Evolutionary conservation across 2,329 filamentous ascomycete genomes (phyloP).

Genomic region (Exophiala mesophila): DNA sequence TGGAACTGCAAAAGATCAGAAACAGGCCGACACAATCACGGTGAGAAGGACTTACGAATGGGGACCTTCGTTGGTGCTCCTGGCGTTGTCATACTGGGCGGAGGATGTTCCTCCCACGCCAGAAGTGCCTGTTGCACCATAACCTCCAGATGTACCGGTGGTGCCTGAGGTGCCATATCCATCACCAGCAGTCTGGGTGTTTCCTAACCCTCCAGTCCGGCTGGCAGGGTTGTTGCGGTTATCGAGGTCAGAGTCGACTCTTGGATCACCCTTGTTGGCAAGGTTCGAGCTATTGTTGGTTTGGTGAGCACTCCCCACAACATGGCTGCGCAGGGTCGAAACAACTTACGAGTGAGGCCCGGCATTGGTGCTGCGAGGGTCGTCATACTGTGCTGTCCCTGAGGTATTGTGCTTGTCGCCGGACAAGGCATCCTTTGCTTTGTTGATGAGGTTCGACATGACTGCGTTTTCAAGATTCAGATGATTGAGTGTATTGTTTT

Average conservation of each 20-base stretch:
- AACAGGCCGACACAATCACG: not conserved
- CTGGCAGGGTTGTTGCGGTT: slow-evolving; percentile 10
- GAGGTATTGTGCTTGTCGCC: slow-evolving; percentile 27
- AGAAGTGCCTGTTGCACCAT: not conserved
- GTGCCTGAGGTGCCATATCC: slow-evolving; percentile 13
- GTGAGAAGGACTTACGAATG: slow-evolving; percentile 23
- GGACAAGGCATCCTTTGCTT: slow-evolving; percentile 44
- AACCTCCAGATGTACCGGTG: slow-evolving; percentile 9
- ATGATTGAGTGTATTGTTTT: slow-evolving; percentile 1
- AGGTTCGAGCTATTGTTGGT: slow-evolving; percentile 35
- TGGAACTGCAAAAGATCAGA: slow-evolving; percentile 26
- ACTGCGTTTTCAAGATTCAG: slow-evolving; percentile 2
- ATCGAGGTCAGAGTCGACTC: slow-evolving; percentile 29
- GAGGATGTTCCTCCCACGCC: not conserved
- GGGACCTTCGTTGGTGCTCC: slow-evolving; percentile 29
- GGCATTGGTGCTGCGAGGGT: slow-evolving; percentile 16
- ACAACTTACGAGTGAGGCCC: slow-evolving; percentile 38
- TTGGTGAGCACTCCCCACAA: not conserved
- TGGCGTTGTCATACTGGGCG: slow-evolving; percentile 5
- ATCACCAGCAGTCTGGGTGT: not conserved
- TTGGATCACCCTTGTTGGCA: slow-evolving; percentile 37
- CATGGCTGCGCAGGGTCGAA: not conserved
- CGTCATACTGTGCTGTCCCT: slow-evolving; percentile 14
- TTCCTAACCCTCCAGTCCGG: slow-evolving; percentile 12
- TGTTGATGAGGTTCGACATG: slow-evolving; percentile 46